Evolutionary conservation across 371 early-diverging fungal species (phyloP).

Genomic region (Haplosporangium sp.): DNA sequence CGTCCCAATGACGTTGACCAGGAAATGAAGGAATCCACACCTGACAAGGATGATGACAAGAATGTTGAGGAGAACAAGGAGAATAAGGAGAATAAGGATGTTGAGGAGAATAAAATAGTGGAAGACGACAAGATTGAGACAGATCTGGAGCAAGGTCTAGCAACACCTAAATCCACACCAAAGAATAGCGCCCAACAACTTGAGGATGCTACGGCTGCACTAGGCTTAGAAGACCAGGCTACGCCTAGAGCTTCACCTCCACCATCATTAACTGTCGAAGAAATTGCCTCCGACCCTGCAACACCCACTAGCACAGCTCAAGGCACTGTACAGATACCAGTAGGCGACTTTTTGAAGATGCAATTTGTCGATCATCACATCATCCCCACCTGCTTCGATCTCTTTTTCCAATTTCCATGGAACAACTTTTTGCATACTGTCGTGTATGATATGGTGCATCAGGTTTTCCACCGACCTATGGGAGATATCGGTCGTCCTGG

Average conservation of each 20-base stretch:
- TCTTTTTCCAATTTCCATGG: conserved; percentile 92
- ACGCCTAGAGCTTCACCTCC: conserved; percentile 43
- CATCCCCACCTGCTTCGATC: conserved; percentile 70
- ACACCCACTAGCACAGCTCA: conserved; percentile 3
- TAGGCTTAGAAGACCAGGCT: conserved; percentile 18
- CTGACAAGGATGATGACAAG: neutral
- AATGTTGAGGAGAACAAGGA: neutral
- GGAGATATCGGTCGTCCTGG: conserved; percentile 61
- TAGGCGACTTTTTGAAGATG: conserved; percentile 77
- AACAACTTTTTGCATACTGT: conserved; percentile 97
- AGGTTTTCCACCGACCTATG: conserved; percentile 90
- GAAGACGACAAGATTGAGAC: neutral
- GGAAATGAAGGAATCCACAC: conserved; percentile 62
- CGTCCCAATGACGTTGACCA: conserved; percentile 82
- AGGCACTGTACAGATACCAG: conserved; percentile 57
- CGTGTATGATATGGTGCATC: conserved; percentile 95
- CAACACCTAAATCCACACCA: neutral
- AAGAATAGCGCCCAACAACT: conserved; percentile 2
- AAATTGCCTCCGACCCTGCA: neutral
- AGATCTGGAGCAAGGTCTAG: neutral
- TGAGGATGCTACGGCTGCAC: conserved; percentile 7
- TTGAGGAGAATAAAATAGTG: neutral
- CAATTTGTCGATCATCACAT: conserved; percentile 74
- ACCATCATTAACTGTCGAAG: conserved; percentile 1
- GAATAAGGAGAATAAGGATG: neutral